Percentiles rank a stretch among this genome's conserved stretches.
Conservation (phyloP, 1,284 basidiomycete species). For the Sporisorium graminicola region DNA sequence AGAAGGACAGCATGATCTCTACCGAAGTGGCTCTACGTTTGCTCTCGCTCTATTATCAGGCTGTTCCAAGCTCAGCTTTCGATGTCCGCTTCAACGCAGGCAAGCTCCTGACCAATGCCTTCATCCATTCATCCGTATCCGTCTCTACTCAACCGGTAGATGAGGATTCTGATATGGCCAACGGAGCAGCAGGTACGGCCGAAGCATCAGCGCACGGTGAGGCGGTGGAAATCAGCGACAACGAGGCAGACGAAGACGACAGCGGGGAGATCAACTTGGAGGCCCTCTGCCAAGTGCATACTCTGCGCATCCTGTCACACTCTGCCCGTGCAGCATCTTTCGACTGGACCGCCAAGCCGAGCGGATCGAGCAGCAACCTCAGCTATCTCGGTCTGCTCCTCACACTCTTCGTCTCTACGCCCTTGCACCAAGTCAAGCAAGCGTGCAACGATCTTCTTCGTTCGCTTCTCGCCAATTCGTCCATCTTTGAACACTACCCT, state of each 20-base stretch:
- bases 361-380: constrained; percentile 73
- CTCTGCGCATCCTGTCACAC: constrained; percentile 73
- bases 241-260: constrained; percentile 61
- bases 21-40: constrained; percentile 83
- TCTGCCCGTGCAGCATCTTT: constrained; percentile 71
- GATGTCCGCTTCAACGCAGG: constrained; percentile 88
- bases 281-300: constrained; percentile 80
- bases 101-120: constrained; percentile 77
- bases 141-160: not conserved
- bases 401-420: constrained; percentile 34
- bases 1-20: constrained; percentile 74
- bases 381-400: constrained; percentile 58
- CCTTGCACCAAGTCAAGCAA: constrained; percentile 36
- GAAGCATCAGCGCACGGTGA: not conserved
- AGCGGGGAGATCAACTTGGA: constrained; percentile 74
- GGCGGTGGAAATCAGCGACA: constrained; percentile 55
- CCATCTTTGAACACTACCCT: constrained; percentile 84
- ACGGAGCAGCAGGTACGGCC: not conserved
- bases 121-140: constrained; percentile 43
- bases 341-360: constrained; percentile 74
- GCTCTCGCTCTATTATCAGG: constrained; percentile 84
- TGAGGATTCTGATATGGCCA: constrained; percentile 6
- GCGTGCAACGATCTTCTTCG: constrained; percentile 45
- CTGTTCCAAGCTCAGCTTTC: constrained; percentile 79
- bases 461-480: constrained; percentile 74